phyloP scores from a whole-genome alignment of 768 basidiomycete genomes.

The Tulasnella sp. region DNA sequence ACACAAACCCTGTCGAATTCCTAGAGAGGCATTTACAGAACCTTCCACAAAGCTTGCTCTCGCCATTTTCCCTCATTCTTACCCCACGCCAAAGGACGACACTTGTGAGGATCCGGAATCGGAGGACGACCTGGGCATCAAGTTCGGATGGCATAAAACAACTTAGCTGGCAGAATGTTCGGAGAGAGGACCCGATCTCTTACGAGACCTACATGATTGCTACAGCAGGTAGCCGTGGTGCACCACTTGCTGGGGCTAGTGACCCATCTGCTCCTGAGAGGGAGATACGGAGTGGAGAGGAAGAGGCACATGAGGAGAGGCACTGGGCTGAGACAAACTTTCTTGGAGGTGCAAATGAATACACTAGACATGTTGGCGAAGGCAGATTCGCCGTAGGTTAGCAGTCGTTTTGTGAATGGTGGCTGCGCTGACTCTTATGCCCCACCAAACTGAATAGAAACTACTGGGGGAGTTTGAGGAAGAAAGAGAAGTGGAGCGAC shows the following conservation, averaged over 20 bases:
- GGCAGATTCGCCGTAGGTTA: constrained; percentile 7
- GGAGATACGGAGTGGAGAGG: constrained; percentile 27
- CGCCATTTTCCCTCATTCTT: constrained; percentile 33
- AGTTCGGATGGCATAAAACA: constrained; percentile 28
- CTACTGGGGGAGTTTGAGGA: constrained; percentile 67
- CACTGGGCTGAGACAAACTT: constrained; percentile 58
- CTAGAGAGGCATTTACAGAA: constrained; percentile 46
- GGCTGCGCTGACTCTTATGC: neutral
- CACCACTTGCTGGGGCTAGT: neutral
- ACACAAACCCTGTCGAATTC: constrained; percentile 49
- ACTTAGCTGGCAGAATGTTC: constrained; percentile 44
- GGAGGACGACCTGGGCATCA: constrained; percentile 52
- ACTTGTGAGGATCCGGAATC: constrained; percentile 58
- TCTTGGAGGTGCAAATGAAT: constrained; percentile 34
- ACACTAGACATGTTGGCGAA: neutral
- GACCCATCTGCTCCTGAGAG: neutral
- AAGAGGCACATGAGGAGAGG: constrained; percentile 54
- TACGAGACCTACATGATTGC: constrained; percentile 35
- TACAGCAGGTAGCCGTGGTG: neutral
- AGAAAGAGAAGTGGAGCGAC: constrained; percentile 58
- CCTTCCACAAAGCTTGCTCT: constrained; percentile 56
- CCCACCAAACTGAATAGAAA: constrained; percentile 20
- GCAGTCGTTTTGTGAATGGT: neutral
- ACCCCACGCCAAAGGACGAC: constrained; percentile 55
- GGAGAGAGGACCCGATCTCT: constrained; percentile 51